A percentile compares a stretch with the other conserved stretches of the same genome.
phyloP scores from a whole-genome alignment of 352 stramenopile genomes.

The Phytophthora niederhauseri region DNA sequence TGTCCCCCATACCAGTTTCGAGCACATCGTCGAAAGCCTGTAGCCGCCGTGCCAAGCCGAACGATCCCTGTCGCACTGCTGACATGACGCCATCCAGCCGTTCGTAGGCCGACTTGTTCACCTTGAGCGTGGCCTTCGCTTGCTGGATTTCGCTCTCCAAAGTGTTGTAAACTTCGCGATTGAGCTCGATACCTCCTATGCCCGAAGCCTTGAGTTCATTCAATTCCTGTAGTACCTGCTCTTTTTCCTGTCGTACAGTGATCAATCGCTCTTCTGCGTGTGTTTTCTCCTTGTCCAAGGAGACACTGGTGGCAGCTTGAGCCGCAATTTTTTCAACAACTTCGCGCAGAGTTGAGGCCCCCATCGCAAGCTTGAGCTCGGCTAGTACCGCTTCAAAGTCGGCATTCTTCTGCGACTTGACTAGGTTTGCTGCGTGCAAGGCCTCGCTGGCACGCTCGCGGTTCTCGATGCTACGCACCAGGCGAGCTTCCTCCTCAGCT shows the following conservation, averaged over 20 bases:
- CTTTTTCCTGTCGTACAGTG: constrained; percentile 64
- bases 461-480: constrained; percentile 68
- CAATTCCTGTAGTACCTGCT: constrained; percentile 56
- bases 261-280: constrained; percentile 63
- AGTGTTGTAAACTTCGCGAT: constrained; percentile 82
- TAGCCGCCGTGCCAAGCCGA: constrained; percentile 64
- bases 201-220: constrained; percentile 86
- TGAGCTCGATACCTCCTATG: constrained; percentile 78
- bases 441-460: constrained; percentile 69
- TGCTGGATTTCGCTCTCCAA: constrained; percentile 80
- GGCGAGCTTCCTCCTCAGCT: constrained; percentile 58
- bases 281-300: constrained; percentile 79
- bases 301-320: constrained; percentile 58
- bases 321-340: constrained; percentile 78
- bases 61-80: constrained; percentile 76
- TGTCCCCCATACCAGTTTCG: constrained; percentile 36
- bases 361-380: constrained; percentile 74
- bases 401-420: constrained; percentile 70
- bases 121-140: constrained; percentile 69
- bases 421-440: constrained; percentile 64
- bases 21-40: constrained; percentile 77
- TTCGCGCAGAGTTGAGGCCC: constrained; percentile 52
- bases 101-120: constrained; percentile 81
- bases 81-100: constrained; percentile 78
- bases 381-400: constrained; percentile 71